Base-by-base conservation (phyloP, 805 yeast genomes). In the Ogataea pignaliae region DNA sequence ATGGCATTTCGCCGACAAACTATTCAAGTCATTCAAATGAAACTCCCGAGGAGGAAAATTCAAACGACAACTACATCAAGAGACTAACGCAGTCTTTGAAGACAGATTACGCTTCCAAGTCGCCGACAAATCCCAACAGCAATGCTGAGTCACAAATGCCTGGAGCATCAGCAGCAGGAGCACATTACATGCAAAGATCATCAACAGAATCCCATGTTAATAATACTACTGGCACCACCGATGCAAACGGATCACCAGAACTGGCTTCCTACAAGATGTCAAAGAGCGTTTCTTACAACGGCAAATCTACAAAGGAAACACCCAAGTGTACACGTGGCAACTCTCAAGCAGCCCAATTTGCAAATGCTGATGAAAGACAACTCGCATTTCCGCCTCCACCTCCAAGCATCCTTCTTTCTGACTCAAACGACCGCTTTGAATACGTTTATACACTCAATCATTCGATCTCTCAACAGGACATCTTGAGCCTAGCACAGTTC, bases 361-460 rank as follows among this genome's bases (percentile, higher is more conserved):
- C 31, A 40, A 15, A 18, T 14, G 12, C 30, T 30, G 36, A 36
- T 29, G 29, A 39, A 17, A 35, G 40, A 2, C 36, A 53, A 13
- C 42, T 50, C 6, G 59, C 63, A 3, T 58, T 51, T 40, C 63
- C 63, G 16, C 55, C 61, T 3, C 61, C 61, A 5, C 41, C 54
- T 6, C 29, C 49, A 12, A 14, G 48, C 5, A 37, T 50, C 12
- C 30, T 52, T 26, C 33, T 47, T 10, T 43, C 53, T 1, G 36
- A 47, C 6, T 47, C 53, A 10, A 36, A 36, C n/a, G 51, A 52
- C 10, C 30, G 52, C 2, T 55, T 57, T 35, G 67, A 62, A 36
- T 65, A 61, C 36, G 45, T 60, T n/a, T 50, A 47, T 18, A 43
- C 56, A 6, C 40, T 66, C 21, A 57, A 64, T 36, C 54, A 52